These are phyloP conservation scores for Biscogniauxia marginata DNA, from an alignment of 2,329 filamentous ascomycete species.

Conservation along the genomic window DNA sequence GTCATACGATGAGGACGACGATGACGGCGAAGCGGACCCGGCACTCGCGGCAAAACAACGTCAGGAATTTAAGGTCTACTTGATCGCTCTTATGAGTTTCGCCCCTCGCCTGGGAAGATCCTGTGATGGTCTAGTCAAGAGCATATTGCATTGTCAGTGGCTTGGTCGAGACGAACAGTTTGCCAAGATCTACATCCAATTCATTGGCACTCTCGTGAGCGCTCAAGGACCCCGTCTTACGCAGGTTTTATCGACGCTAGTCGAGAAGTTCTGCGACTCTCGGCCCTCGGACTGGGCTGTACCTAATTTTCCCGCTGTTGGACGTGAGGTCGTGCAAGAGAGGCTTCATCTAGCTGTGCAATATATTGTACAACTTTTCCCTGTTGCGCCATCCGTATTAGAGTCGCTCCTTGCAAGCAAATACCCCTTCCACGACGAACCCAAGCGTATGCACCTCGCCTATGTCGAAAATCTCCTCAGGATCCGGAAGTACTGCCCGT, in stretches of 20 bases:
- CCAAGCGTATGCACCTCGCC: constrained; percentile 75
- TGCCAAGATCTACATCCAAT: constrained; percentile 64
- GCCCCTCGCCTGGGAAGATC: constrained; percentile 59
- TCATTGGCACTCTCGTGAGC: constrained; percentile 71
- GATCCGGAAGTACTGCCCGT: constrained; percentile 74
- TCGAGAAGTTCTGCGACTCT: constrained; percentile 68
- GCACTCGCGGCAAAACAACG: constrained; percentile 30
- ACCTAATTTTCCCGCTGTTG: constrained; percentile 57
- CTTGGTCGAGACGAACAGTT: constrained; percentile 64
- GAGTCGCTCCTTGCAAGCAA: constrained; percentile 63
- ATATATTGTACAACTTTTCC: constrained; percentile 77
- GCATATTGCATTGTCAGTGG: constrained; percentile 62
- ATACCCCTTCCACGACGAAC: constrained; percentile 77
- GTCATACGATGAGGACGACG: constrained; percentile 44
- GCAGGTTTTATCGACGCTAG: constrained; percentile 74
- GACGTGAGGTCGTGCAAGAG: constrained; percentile 63
- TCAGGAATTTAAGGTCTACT: constrained; percentile 59
- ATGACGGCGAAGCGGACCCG: constrained; percentile 46
- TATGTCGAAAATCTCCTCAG: constrained; percentile 84
- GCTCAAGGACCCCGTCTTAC: constrained; percentile 78
- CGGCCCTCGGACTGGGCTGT: constrained; percentile 46
- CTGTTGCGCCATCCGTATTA: constrained; percentile 71
- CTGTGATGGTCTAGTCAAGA: constrained; percentile 58
- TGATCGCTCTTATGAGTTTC: constrained; percentile 62
- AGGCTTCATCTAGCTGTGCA: constrained; percentile 75